These are phyloP conservation scores for Meyerozyma sp. DNA, from an alignment of 1,139 yeast species.

Conservation along the genomic window DNA sequence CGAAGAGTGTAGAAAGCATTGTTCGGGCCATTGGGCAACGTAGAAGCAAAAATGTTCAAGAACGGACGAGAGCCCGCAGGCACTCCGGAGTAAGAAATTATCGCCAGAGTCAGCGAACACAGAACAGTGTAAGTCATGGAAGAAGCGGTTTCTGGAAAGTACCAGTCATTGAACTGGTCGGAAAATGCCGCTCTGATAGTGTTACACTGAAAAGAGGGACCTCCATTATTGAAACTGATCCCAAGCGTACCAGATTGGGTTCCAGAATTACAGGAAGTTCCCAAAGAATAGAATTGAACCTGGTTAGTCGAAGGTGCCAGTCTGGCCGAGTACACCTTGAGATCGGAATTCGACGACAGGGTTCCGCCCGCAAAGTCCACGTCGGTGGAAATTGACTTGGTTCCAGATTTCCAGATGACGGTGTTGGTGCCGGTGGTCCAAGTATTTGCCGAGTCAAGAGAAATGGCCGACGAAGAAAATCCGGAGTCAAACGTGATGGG, in stretches of 20 bases:
- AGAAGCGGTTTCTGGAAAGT: background rate
- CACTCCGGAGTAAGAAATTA: background rate
- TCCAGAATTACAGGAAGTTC: background rate
- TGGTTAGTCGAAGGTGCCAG: background rate
- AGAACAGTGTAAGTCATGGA: background rate
- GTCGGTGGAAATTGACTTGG: slow-evolving; percentile 17
- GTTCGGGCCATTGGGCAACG: background rate
- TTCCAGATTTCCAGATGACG: slow-evolving; percentile 20
- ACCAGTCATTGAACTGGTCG: slow-evolving; percentile 2
- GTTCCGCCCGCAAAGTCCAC: background rate
- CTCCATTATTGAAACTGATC: slow-evolving; percentile 3
- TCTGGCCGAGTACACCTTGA: background rate
- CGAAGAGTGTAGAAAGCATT: background rate
- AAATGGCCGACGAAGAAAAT: background rate
- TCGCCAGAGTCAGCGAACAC: background rate
- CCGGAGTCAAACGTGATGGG: slow-evolving; percentile 5
- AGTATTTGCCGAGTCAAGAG: background rate
- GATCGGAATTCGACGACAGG: background rate
- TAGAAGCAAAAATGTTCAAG: background rate
- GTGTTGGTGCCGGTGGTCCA: slow-evolving; percentile 1
- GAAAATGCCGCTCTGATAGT: background rate
- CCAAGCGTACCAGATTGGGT: background rate
- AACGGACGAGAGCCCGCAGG: background rate
- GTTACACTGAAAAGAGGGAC: slow-evolving; percentile 1
- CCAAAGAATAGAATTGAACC: background rate